Conservation (phyloP, 257 asterid species). For the Fraxinus anomala region DNA sequence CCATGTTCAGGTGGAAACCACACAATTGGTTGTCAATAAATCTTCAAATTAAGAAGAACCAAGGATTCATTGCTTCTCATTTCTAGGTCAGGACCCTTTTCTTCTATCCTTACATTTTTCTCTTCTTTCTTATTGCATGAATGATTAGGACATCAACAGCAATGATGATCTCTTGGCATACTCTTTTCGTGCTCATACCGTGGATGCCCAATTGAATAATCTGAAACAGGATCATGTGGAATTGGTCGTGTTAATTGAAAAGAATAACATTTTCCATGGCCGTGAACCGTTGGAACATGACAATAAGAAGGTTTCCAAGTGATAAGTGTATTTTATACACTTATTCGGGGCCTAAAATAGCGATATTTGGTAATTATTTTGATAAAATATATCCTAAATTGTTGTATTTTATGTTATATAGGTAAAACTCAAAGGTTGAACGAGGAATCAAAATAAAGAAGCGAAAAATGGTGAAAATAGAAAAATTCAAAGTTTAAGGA, state of each 20-base stretch:
- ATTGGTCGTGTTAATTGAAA: constrained; percentile 33
- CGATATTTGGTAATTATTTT: too few relatives aligned
- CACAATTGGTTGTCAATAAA: constrained; percentile 37
- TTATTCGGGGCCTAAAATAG: too few relatives aligned
- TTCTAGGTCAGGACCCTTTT: constrained; percentile 42
- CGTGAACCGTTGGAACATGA: constrained; percentile 35
- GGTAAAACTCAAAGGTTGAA: too few relatives aligned
- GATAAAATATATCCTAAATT: too few relatives aligned
- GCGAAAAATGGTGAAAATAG: too few relatives aligned
- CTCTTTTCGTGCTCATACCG: constrained; percentile 37
- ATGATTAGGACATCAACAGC: constrained; percentile 60
- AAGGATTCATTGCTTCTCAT: constrained; percentile 27
- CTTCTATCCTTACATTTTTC: constrained; percentile 49
- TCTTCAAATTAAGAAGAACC: constrained; percentile 41
- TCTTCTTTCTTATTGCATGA: constrained; percentile 23
- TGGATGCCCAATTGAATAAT: constrained; percentile 35
- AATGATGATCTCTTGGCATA: constrained; percentile 41
- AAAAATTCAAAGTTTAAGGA: too few relatives aligned
- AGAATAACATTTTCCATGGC: constrained; percentile 34
- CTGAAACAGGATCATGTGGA: constrained; percentile 40
- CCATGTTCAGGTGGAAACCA: constrained; percentile 44
- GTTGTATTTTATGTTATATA: too few relatives aligned
- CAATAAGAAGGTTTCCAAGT: constrained; percentile 47
- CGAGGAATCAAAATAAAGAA: too few relatives aligned
- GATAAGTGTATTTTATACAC: too few relatives aligned